These are phyloP conservation scores for Colletotrichum sp. DNA, from an alignment of 2,329 filamentous ascomycete genomes.

Conservation along the genomic window DNA sequence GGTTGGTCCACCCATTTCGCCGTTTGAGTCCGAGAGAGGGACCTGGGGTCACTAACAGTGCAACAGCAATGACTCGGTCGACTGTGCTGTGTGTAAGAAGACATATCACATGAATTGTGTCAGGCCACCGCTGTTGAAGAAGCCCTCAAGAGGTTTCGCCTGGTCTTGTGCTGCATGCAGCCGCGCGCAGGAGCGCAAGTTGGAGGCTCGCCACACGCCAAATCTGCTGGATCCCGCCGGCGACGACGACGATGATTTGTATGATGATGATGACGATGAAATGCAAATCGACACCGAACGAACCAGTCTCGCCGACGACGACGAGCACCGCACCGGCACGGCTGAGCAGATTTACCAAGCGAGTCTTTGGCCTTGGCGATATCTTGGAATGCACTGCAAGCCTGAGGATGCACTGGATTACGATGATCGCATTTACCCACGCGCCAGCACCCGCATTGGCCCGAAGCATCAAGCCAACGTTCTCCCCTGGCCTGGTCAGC, in stretches of 20 bases:
- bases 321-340: conserved; percentile 64
- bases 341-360: conserved; percentile 91
- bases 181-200: conserved; percentile 89
- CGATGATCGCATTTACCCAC: conserved; percentile 95
- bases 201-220: conserved; percentile 89
- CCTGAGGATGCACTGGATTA: conserved; percentile 96
- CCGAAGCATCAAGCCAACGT: conserved; percentile 91
- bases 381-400: conserved; percentile 93
- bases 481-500: conserved; percentile 81
- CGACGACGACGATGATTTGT: conserved; percentile 69
- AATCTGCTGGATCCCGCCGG: conserved; percentile 71
- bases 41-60: conserved; percentile 4
- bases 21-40: background rate
- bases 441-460: conserved; percentile 90
- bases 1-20: conserved; percentile 54
- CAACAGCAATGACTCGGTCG: conserved; percentile 85
- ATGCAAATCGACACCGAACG: conserved; percentile 59
- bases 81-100: conserved; percentile 92
- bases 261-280: conserved; percentile 76
- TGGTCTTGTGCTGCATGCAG: conserved; percentile 98
- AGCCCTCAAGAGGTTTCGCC: conserved; percentile 94
- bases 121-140: conserved; percentile 88
- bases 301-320: conserved; percentile 68
- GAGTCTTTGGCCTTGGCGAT: conserved; percentile 94
- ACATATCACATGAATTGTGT: conserved; percentile 99